Conservation (phyloP, 1,139 yeast species). For the Hyphopichia khmerensis region DNA sequence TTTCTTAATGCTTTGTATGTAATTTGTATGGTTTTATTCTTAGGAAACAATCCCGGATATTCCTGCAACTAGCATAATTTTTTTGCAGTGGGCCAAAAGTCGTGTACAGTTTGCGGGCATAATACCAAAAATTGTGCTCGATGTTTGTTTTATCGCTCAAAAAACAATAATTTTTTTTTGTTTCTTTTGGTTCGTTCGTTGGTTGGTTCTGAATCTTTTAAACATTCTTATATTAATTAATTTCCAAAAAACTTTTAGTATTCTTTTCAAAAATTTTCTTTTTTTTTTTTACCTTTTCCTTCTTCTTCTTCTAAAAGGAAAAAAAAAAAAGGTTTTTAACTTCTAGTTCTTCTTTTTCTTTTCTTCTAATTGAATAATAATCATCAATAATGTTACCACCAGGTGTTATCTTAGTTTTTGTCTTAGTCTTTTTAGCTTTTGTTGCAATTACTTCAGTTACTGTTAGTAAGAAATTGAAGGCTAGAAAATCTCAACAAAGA, state of each 20-base stretch:
- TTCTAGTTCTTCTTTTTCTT: constrained; percentile 10
- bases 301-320: constrained; percentile 6
- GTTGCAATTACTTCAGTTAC: constrained; percentile 35
- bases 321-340: no score
- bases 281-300: constrained; percentile 3
- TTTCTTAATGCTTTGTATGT: no score
- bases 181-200: constrained; percentile 1
- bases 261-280: constrained; percentile 3
- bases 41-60: no score
- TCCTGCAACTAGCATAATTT: no score
- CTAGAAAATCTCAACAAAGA: constrained; percentile 49
- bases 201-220: no score
- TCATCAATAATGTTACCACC: constrained; percentile 43
- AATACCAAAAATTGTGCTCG: no score
- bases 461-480: constrained; percentile 39
- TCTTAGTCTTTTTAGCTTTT: constrained; percentile 44
- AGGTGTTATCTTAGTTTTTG: constrained; percentile 53
- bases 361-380: constrained; percentile 3
- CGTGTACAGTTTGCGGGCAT: no score
- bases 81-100: no score
- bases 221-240: not conserved
- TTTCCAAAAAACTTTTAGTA: not conserved
- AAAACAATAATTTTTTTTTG: not conserved
- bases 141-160: not conserved
- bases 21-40: no score